Conservation (phyloP, 306 rosid species). For the Pueraria montana region DNA sequence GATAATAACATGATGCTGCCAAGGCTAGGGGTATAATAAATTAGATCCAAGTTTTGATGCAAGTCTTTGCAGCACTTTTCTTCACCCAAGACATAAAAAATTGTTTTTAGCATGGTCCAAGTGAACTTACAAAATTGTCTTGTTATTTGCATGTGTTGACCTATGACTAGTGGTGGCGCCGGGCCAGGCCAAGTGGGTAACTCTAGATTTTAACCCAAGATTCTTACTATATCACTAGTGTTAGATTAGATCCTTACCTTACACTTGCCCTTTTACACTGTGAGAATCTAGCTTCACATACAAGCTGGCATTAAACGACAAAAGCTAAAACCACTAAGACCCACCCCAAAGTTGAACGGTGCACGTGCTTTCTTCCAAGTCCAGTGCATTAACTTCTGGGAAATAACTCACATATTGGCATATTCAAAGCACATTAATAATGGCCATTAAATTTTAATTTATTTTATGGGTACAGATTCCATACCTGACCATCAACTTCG, state of each 20-base stretch:
- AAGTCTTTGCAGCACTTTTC: neutral
- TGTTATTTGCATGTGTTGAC: conserved; percentile 49
- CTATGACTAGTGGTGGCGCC: conserved; percentile 38
- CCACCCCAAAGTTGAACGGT: conserved; percentile 48
- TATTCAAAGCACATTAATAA: conserved; percentile 47
- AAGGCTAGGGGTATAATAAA: no score
- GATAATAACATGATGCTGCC: neutral
- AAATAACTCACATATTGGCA: conserved; percentile 33
- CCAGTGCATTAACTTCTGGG: conserved; percentile 51
- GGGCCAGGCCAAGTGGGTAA: conserved; percentile 39
- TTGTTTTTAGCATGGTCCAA: neutral
- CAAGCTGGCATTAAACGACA: conserved; percentile 73
- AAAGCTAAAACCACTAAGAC: conserved; percentile 54
- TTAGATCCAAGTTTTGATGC: neutral
- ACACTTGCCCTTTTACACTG: conserved; percentile 51
- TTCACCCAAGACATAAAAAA: neutral
- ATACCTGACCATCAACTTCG: conserved; percentile 49
- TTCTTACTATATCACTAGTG: conserved; percentile 18
- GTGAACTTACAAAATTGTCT: conserved; percentile 15
- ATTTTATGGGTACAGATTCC: conserved; percentile 51
- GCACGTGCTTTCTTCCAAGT: conserved; percentile 75
- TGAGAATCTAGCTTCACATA: conserved; percentile 67
- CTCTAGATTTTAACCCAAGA: conserved; percentile 24
- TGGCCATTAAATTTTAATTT: conserved; percentile 22
- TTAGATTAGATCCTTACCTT: conserved; percentile 39